These are phyloP conservation scores for Lagenidium giganteum DNA, from an alignment of 352 stramenopile species.

Conservation along the genomic window DNA sequence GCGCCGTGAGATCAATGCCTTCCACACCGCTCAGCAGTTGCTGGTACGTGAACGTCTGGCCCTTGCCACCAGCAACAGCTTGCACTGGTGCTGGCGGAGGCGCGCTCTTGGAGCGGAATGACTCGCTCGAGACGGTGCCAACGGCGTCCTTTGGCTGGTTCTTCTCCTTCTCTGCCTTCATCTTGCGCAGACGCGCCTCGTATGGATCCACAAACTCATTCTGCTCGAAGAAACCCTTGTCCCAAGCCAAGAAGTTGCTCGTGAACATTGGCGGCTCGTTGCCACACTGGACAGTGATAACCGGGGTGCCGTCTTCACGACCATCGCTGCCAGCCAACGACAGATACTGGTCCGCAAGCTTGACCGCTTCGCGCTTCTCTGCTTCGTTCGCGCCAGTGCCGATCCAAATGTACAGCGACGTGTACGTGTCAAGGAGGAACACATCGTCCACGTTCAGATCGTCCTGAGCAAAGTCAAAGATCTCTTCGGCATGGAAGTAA, in stretches of 20 bases:
- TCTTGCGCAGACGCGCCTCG: conserved; percentile 69
- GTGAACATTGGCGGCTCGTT: conserved; percentile 88
- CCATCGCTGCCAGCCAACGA: conserved; percentile 71
- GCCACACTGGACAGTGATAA: conserved; percentile 76
- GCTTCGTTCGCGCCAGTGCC: conserved; percentile 67
- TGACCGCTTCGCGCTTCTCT: conserved; percentile 62
- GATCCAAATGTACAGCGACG: conserved; percentile 89
- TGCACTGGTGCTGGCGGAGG: conserved; percentile 11
- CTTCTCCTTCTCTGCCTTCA: conserved; percentile 79
- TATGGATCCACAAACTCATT: conserved; percentile 89
- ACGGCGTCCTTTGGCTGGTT: conserved; percentile 49
- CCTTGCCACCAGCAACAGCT: conserved; percentile 18
- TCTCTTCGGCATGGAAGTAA: conserved; percentile 82
- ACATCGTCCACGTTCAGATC: conserved; percentile 90
- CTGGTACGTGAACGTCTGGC: conserved; percentile 53
- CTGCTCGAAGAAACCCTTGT: conserved; percentile 75
- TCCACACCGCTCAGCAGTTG: conserved; percentile 69
- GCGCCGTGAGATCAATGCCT: conserved; percentile 68
- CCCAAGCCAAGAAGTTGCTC: conserved; percentile 89
- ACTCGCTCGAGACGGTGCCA: conserved; percentile 49
- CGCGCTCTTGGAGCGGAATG: conserved; percentile 18
- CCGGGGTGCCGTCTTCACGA: conserved; percentile 72
- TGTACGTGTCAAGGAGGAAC: conserved; percentile 89
- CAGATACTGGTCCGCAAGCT: conserved; percentile 73
- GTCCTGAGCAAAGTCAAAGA: conserved; percentile 86